Evolutionary conservation across 2,329 filamentous ascomycete species (phyloP).

Genomic region (Periconia sp.): DNA sequence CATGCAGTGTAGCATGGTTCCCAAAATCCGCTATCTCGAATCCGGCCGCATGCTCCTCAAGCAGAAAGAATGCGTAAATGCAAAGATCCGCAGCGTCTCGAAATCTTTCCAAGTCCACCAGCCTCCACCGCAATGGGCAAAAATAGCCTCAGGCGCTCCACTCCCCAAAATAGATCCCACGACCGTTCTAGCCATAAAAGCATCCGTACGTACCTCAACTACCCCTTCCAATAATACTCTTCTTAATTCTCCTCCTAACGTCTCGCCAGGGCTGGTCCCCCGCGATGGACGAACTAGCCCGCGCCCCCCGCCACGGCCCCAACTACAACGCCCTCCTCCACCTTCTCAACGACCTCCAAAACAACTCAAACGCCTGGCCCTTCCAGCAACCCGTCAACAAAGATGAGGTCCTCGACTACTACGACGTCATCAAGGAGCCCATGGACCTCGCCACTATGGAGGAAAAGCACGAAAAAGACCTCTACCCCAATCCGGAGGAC

Average conservation of each 20-base stretch:
- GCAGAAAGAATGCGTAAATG: constrained; percentile 93
- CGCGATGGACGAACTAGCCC: constrained; percentile 96
- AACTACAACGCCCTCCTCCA: constrained; percentile 95
- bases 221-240: too few species aligned
- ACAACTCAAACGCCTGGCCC: constrained; percentile 91
- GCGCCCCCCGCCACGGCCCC: constrained; percentile 92
- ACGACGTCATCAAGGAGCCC: constrained; percentile 95
- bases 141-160: too few species aligned
- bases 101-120: constrained; percentile 86
- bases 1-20: constrained; percentile 99
- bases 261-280: constrained; percentile 95
- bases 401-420: constrained; percentile 98
- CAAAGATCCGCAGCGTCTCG: constrained; percentile 91
- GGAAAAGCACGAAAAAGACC: constrained; percentile 88
- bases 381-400: constrained; percentile 93
- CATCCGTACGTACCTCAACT: too few species aligned
- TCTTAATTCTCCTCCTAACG: too few species aligned
- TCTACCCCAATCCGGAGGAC: constrained; percentile 89
- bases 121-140: constrained; percentile 86
- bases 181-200: constrained; percentile 83
- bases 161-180: constrained; percentile 76
- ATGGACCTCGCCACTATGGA: constrained; percentile 99
- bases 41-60: constrained; percentile 92
- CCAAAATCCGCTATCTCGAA: constrained; percentile 92
- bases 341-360: constrained; percentile 93